These are phyloP conservation scores for Ascochyta koolunga DNA, from an alignment of 2,329 filamentous ascomycete genomes.

Conservation along the genomic window DNA sequence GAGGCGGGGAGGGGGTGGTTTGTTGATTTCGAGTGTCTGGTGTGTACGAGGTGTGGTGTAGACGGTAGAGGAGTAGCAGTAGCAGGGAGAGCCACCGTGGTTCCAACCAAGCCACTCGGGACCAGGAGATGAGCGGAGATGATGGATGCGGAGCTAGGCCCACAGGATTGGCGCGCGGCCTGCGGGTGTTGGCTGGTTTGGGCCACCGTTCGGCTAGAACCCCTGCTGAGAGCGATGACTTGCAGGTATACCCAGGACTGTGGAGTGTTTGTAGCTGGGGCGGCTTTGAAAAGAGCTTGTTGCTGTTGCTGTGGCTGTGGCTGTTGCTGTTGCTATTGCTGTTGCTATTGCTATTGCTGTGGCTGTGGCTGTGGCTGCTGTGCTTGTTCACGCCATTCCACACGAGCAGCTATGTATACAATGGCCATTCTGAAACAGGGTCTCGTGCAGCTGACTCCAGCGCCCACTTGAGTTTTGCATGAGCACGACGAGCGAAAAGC, in stretches of 20 bases:
- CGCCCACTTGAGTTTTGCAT: constrained; percentile 6
- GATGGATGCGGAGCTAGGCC: constrained; percentile 14
- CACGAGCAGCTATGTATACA: neutral
- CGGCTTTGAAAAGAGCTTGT: neutral
- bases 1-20: neutral
- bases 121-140: constrained; percentile 29
- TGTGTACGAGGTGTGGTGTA: constrained; percentile 11
- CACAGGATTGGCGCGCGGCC: constrained; percentile 25
- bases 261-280: neutral
- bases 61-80: too few relatives aligned
- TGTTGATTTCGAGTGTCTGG: neutral
- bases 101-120: constrained; percentile 20
- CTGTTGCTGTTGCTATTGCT: too few relatives aligned
- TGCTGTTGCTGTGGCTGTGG: too few relatives aligned
- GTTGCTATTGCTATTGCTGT: too few relatives aligned
- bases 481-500: neutral
- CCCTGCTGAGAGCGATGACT: constrained; percentile 2
- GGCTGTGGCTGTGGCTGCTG: neutral
- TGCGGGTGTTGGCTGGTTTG: constrained; percentile 12
- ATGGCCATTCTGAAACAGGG: neutral
- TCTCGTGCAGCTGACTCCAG: neutral
- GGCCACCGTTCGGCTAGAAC: constrained; percentile 11
- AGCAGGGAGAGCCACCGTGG: constrained; percentile 18
- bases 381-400: neutral
- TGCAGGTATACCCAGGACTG: neutral